Conservation (phyloP, 306 rosid genomes). For the Pyrus communis region DNA sequence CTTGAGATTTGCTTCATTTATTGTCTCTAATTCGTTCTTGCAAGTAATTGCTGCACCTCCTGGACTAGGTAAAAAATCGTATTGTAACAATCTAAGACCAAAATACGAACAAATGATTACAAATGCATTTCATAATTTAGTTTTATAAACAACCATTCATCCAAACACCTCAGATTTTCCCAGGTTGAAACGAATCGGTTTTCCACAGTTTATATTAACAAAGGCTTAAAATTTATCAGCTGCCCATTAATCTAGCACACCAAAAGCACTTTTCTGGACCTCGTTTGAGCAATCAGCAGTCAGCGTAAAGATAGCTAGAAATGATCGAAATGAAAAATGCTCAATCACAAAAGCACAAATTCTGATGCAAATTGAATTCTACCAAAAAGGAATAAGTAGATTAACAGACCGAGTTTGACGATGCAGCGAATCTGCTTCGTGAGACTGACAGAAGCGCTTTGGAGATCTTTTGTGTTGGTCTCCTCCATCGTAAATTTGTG, state of each 20-base stretch:
- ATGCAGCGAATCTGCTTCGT: slow-evolving; percentile 65
- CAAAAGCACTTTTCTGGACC: neutral
- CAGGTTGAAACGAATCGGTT: neutral
- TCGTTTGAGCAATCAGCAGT: neutral
- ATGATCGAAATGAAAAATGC: neutral
- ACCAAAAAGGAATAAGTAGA: neutral
- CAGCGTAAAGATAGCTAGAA: neutral
- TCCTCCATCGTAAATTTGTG: slow-evolving; percentile 22
- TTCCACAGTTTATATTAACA: neutral
- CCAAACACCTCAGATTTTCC: neutral
- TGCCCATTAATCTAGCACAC: neutral
- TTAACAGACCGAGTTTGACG: slow-evolving; percentile 62
- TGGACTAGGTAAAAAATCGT: slow-evolving; percentile 12
- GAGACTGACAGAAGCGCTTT: slow-evolving; percentile 19
- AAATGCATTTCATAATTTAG: neutral
- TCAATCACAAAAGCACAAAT: neutral
- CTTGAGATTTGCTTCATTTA: slow-evolving; percentile 62
- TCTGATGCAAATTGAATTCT: neutral
- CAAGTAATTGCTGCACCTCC: slow-evolving; percentile 93
- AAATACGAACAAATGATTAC: neutral
- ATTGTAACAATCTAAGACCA: neutral
- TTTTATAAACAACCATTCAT: neutral
- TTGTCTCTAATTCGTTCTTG: slow-evolving; percentile 72
- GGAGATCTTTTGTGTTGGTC: slow-evolving; percentile 9
- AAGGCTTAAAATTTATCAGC: neutral